Evolutionary conservation across 1,284 basidiomycete species (phyloP).

Genomic region (Sanguinoderma infundibulare): DNA sequence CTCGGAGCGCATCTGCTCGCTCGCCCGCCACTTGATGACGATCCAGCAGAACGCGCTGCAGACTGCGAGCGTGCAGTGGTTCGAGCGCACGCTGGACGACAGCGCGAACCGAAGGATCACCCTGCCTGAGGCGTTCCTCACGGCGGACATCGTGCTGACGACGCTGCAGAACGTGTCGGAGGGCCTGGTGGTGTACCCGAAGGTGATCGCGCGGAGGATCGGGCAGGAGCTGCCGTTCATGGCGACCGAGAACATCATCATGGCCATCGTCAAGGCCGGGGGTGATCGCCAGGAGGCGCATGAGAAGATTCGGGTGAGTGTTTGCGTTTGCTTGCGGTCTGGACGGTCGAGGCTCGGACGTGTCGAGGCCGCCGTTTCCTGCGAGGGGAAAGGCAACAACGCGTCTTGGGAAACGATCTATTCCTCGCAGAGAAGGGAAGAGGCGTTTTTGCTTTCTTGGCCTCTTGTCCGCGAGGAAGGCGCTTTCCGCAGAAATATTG

Average conservation of each 20-base stretch:
- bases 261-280: constrained; percentile 96
- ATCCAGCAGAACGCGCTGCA: constrained; percentile 93
- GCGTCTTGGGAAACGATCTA: too few relatives aligned
- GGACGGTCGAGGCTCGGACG: neutral
- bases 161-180: constrained; percentile 97
- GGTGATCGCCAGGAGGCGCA: constrained; percentile 97
- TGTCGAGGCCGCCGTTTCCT: too few relatives aligned
- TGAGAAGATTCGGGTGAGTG: constrained; percentile 88
- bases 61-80: constrained; percentile 94
- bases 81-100: constrained; percentile 95
- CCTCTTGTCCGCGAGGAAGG: too few relatives aligned
- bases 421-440: too few relatives aligned
- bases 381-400: too few relatives aligned
- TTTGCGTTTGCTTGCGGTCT: constrained; percentile 3
- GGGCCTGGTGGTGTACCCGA: constrained; percentile 97
- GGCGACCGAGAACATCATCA: constrained; percentile 99
- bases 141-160: constrained; percentile 94
- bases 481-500: too few relatives aligned
- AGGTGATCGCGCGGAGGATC: constrained; percentile 92
- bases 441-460: too few relatives aligned
- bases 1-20: constrained; percentile 94
- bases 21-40: constrained; percentile 92
- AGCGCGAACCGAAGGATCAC: constrained; percentile 97
- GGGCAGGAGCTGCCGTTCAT: constrained; percentile 98
- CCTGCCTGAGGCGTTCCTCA: constrained; percentile 96